Percentiles rank a stretch among this genome's conserved stretches.
Conservation (phyloP, 2,329 filamentous ascomycete species). For the Aulographum hederae region DNA sequence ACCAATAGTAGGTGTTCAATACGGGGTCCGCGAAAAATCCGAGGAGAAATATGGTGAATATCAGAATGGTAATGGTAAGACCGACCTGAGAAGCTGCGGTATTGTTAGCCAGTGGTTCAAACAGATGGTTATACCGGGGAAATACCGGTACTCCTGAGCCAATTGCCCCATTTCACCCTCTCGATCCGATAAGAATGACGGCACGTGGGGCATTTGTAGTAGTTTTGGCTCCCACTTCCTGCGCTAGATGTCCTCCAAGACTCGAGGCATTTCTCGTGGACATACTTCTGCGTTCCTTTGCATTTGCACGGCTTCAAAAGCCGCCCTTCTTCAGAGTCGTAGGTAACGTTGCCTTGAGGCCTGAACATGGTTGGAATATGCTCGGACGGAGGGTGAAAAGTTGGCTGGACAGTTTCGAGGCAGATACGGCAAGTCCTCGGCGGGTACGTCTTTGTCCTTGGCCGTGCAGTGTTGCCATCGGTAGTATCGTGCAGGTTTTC, state of each 20-base stretch:
- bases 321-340: constrained; percentile 61
- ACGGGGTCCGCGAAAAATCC: constrained; percentile 90
- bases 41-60: constrained; percentile 58
- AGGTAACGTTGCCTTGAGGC: constrained; percentile 39
- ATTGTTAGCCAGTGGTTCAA: constrained; percentile 6
- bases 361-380: constrained; percentile 38
- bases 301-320: constrained; percentile 83
- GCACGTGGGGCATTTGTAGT: constrained; percentile 79
- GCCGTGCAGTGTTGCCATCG: too few relatives aligned
- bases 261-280: constrained; percentile 79
- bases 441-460: too few relatives aligned
- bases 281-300: constrained; percentile 82
- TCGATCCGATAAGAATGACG: constrained; percentile 65
- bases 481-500: too few relatives aligned
- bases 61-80: constrained; percentile 55
- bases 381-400: constrained; percentile 35
- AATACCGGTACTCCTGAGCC: constrained; percentile 29
- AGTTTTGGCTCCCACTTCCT: constrained; percentile 44
- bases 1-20: constrained; percentile 74
- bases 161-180: constrained; percentile 56
- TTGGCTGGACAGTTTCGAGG: constrained; percentile 50
- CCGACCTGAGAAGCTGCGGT: constrained; percentile 41
- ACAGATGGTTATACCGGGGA: constrained; percentile 2
- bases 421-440: constrained; percentile 78
- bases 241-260: constrained; percentile 66